phyloP scores from a whole-genome alignment of 768 basidiomycete species.

The Rhizopogon salebrosus region DNA sequence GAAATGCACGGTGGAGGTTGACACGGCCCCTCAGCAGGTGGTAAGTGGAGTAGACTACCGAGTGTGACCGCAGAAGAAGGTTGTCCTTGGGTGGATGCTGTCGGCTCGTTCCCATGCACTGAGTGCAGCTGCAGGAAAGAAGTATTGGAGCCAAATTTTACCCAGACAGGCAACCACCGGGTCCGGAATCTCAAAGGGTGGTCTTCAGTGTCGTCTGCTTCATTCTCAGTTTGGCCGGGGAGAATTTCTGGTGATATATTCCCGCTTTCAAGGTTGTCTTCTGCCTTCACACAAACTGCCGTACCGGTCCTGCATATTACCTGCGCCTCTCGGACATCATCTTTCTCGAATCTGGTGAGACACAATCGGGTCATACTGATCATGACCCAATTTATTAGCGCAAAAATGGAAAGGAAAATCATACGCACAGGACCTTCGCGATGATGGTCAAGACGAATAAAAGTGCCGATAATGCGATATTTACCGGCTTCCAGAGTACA shows the following conservation, averaged over 20 bases:
- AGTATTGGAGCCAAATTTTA: conserved; percentile 38
- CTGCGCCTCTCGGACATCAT: conserved; percentile 60
- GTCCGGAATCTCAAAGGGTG: conserved; percentile 31
- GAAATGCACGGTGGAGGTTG: conserved; percentile 2
- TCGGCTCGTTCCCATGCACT: conserved; percentile 4
- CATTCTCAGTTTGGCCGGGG: neutral
- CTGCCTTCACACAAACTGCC: neutral
- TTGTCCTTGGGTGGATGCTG: neutral
- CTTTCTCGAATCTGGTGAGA: conserved; percentile 60
- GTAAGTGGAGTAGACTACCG: neutral
- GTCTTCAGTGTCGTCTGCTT: neutral
- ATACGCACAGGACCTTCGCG: conserved; percentile 64
- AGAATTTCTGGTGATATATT: neutral
- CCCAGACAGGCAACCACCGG: conserved; percentile 51
- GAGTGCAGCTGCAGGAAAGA: conserved; percentile 25
- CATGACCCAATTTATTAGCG: conserved; percentile 5
- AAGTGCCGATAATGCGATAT: conserved; percentile 65
- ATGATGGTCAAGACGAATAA: conserved; percentile 60
- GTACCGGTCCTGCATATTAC: conserved; percentile 30
- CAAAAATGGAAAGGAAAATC: neutral
- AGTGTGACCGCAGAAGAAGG: neutral
- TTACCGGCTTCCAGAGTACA: conserved; percentile 60
- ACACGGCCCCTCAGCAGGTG: neutral
- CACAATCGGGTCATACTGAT: conserved; percentile 63
- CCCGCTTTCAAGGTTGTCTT: neutral